Evolutionary conservation across 495 filamentous ascomycete genomes (phyloP).

Genomic region (Tetracladium setigerum): DNA sequence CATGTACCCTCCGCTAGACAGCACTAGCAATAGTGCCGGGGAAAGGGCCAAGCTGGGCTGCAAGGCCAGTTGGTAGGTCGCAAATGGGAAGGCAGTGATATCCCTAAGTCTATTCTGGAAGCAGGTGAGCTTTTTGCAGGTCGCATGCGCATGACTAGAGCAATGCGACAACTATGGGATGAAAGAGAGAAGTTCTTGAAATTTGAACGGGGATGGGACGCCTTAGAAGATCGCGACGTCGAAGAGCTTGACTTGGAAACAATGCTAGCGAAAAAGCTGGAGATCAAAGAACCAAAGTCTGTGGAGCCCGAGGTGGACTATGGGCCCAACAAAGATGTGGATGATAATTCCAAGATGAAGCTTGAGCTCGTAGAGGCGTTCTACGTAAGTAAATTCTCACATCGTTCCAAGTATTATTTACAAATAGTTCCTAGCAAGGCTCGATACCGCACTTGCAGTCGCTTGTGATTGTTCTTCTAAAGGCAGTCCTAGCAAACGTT

Average conservation of each 20-base stretch:
- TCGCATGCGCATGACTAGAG: conserved; percentile 80
- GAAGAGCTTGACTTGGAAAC: conserved; percentile 40
- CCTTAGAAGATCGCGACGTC: conserved; percentile 42
- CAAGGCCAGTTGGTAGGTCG: conserved; percentile 72
- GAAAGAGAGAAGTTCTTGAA: conserved; percentile 85
- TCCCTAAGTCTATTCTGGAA: conserved; percentile 87
- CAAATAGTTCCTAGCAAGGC: conserved; percentile 47
- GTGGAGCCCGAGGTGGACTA: conserved; percentile 33
- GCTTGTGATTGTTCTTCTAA: conserved; percentile 86
- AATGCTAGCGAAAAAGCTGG: conserved; percentile 23
- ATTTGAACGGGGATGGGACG: conserved; percentile 82
- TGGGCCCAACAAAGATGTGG: conserved; percentile 40
- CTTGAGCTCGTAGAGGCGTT: conserved; percentile 71
- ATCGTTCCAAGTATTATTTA: conserved; percentile 15
- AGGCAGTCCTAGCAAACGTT: conserved; percentile 76
- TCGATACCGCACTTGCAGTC: conserved; percentile 84
- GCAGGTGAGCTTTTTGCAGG: conserved; percentile 89
- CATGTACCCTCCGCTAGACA: conserved; percentile 87
- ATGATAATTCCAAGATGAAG: conserved; percentile 49
- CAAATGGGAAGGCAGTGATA: conserved; percentile 84
- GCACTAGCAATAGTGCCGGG: conserved; percentile 77
- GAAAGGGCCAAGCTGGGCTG: conserved; percentile 68
- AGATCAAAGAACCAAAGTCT: conserved; percentile 21
- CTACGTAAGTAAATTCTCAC: conserved; percentile 57
- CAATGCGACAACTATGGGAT: conserved; percentile 90